phyloP scores from a whole-genome alignment of 495 filamentous ascomycete genomes.

The Corynascus novoguineensis region DNA sequence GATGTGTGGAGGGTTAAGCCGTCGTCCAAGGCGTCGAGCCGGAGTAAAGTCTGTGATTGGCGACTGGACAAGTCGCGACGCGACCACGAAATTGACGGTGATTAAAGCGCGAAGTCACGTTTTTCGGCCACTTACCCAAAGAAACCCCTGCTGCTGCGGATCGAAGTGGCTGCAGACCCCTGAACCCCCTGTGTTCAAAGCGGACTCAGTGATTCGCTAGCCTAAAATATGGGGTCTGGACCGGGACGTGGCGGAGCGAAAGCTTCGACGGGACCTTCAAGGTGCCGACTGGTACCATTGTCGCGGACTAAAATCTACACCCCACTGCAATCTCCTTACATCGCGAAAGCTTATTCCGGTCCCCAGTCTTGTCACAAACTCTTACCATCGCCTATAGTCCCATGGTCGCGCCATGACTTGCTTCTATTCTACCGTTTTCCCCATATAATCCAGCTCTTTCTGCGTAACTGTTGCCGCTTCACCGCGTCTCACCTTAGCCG shows the following conservation, averaged over 20 bases:
- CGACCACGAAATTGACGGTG: conserved; percentile 10
- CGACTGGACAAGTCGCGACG: not conserved
- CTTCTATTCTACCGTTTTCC: not conserved
- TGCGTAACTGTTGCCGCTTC: not conserved
- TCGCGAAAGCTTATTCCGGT: not conserved
- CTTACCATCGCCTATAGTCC: not conserved
- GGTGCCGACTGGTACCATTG: not conserved
- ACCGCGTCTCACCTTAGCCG: not conserved
- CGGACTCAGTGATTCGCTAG: not conserved
- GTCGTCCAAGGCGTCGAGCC: not conserved
- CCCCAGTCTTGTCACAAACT: not conserved
- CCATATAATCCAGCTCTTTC: not conserved
- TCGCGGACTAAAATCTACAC: too few species aligned
- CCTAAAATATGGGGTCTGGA: not conserved
- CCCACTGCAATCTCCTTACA: not conserved
- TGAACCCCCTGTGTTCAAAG: not conserved
- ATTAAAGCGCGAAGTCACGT: conserved; percentile 28
- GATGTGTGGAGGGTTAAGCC: not conserved
- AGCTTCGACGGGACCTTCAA: conserved; percentile 12
- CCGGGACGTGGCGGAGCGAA: not conserved
- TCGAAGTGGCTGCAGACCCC: conserved; percentile 17
- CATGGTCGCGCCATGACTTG: conserved; percentile 17
- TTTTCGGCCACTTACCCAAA: conserved; percentile 12
- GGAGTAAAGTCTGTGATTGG: not conserved
- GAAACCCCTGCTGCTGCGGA: conserved; percentile 10